phyloP scores from a whole-genome alignment of 371 early-diverging fungal species.

The Mucor plumbeus region DNA sequence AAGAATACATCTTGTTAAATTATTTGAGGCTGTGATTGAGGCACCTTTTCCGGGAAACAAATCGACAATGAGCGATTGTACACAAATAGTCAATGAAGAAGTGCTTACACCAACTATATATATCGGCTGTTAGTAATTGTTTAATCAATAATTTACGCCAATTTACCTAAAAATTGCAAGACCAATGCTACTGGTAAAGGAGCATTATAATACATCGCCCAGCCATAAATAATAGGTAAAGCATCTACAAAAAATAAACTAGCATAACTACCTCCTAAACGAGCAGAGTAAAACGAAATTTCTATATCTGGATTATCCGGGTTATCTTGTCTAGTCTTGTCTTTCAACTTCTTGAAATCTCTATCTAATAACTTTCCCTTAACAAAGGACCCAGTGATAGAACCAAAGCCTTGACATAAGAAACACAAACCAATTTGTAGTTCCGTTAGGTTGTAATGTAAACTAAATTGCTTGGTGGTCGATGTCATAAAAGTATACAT shows the following conservation, averaged over 20 bases:
- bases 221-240: conserved; percentile 37
- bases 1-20: conserved; percentile 41
- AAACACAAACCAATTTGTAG: conserved; percentile 44
- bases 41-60: conserved; percentile 44
- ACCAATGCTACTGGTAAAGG: conserved; percentile 34
- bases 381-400: conserved; percentile 31
- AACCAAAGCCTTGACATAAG: conserved; percentile 33
- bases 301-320: conserved; percentile 24
- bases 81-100: conserved; percentile 26
- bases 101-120: conserved; percentile 26
- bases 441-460: conserved; percentile 29
- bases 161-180: conserved; percentile 38
- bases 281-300: conserved; percentile 35
- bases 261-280: conserved; percentile 33
- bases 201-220: conserved; percentile 28
- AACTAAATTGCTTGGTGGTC: conserved; percentile 32
- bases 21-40: conserved; percentile 50
- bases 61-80: conserved; percentile 42
- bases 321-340: not conserved
- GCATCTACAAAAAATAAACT: conserved; percentile 15
- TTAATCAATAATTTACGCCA: not conserved
- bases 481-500: conserved; percentile 29
- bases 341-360: conserved; percentile 27
- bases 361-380: conserved; percentile 38
- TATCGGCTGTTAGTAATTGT: not conserved